phyloP scores from a whole-genome alignment of 176 grass and related monocot genomes.

The bread wheat (Triticum aestivum) region DNA sequence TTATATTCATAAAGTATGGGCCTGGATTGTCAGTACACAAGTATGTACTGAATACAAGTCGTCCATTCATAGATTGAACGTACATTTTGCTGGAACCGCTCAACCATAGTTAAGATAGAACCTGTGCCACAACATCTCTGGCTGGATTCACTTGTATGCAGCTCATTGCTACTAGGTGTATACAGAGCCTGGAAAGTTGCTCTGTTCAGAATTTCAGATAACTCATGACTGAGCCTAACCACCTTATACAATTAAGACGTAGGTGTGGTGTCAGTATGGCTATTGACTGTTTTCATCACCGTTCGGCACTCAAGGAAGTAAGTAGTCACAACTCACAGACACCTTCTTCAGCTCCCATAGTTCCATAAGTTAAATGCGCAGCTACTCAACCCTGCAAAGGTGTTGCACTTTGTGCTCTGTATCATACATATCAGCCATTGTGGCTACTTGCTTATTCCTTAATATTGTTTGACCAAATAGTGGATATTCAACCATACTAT shows the following conservation, averaged over 20 bases:
- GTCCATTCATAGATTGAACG: background rate
- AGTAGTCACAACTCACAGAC: background rate
- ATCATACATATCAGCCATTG: background rate
- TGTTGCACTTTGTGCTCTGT: background rate
- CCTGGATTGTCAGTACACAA: background rate
- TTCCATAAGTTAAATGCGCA: background rate
- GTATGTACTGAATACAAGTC: background rate
- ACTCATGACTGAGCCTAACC: background rate
- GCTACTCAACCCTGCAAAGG: background rate
- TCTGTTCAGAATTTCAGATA: slow-evolving; percentile 14
- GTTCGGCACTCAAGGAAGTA: background rate
- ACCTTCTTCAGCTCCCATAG: slow-evolving; percentile 8
- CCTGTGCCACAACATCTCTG: background rate
- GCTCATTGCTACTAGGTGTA: slow-evolving; percentile 1
- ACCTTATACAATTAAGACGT: background rate
- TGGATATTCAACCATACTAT: background rate
- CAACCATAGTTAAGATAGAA: background rate
- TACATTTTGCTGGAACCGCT: background rate
- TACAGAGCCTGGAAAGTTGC: background rate
- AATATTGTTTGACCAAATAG: slow-evolving; percentile 2
- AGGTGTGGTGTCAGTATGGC: background rate
- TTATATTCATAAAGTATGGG: background rate
- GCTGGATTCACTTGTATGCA: background rate
- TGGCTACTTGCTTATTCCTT: background rate
- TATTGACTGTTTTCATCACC: background rate